Evolutionary conservation across 2,329 filamentous ascomycete genomes (phyloP), one percentile per base, ranked within the genome.

Genomic region (Aspergillus sp.): DNA sequence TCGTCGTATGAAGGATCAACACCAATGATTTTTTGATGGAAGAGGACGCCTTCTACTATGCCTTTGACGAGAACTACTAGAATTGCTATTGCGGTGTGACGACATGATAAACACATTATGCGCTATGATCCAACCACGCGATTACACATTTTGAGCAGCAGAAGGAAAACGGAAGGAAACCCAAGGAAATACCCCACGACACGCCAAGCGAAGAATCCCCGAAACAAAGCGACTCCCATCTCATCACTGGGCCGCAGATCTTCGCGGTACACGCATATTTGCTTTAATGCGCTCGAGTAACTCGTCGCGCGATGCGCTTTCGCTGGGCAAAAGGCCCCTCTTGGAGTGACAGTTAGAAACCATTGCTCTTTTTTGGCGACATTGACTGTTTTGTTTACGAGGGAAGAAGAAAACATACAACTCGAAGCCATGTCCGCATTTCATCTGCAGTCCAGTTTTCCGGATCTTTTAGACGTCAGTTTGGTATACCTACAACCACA

Each of bases 361-460:
- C 27, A 55, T 36, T 21, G 41, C 49, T 15, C 42, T 44, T 60
- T 50, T 50, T 42, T 41, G 44, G 19, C 32, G 50, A 6, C 55
- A 21, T 23, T 17, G 23, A 53, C 17, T 44, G 21, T 13, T 13
- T 42, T 42, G 17, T 41, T 38, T 39, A 21, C 13, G 19, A 48
- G 23, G 21, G 39, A 39, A 57, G 41, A 53, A 42, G 30, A 36
- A 15, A 36, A 42, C 89, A 77, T 84, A 96, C 94, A 69, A 85
- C 86, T 49, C 86, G 86, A 54, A 98, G 80, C 92, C 93, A 98
- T 70, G 88, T 82, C 62, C 86, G 83, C 76, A 96, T 81, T 71
- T 98, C 91, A 51, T 92, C 88, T 59, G 83, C 82, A 0, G 91
- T 92, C 94, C 94, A 98, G 8, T 76, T 80, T 44, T 84, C 81